A percentile compares a stretch with the other conserved stretches of the same genome.
Conservation (phyloP, 2,329 filamentous ascomycete genomes). For the Scedosporium dehoogii region DNA sequence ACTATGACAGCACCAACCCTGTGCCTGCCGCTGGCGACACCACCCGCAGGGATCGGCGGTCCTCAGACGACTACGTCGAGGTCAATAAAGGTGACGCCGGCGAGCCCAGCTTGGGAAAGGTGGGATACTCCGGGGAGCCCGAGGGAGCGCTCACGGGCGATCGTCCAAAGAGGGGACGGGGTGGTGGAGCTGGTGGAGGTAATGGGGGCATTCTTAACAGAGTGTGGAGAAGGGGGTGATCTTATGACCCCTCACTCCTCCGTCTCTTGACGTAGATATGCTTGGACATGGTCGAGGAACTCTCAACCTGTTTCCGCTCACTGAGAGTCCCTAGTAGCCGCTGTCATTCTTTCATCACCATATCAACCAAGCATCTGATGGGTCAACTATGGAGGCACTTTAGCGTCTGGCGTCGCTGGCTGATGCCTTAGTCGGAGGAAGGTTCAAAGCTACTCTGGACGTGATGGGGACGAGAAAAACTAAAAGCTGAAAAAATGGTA, state of each 20-base stretch:
- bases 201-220: not conserved
- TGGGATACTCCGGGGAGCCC: not conserved
- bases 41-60: not conserved
- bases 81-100: constrained; percentile 17
- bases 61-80: constrained; percentile 24
- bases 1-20: not conserved
- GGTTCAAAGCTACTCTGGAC: not conserved
- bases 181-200: not conserved
- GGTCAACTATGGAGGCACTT: not conserved
- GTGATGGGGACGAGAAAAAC: not conserved
- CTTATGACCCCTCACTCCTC: not conserved
- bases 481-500: not conserved
- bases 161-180: not conserved
- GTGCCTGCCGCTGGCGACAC: not conserved
- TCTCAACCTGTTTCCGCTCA: not conserved
- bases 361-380: not conserved
- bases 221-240: not conserved
- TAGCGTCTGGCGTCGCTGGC: not conserved
- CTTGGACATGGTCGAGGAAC: not conserved
- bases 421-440: not conserved
- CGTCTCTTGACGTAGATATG: too few relatives aligned
- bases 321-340: not conserved
- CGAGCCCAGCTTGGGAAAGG: not conserved
- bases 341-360: not conserved
- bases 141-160: not conserved